phyloP scores from a whole-genome alignment of 345 rosid species.

The Dipteronia sinensis region DNA sequence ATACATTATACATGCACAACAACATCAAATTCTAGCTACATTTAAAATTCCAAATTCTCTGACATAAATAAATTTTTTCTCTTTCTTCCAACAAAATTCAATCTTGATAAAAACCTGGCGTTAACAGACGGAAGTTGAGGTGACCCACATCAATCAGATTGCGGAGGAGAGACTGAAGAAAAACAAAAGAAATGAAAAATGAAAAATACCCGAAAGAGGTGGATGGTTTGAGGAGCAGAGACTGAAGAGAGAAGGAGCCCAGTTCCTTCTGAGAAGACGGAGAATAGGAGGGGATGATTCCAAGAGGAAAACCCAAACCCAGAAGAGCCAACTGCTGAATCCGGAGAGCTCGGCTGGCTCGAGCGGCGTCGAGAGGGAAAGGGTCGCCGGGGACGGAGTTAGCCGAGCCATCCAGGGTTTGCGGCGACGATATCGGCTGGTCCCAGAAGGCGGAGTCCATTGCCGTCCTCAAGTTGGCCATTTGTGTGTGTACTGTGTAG shows the following conservation, averaged over 20 bases:
- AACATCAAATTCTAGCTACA: not conserved
- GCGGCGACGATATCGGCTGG: constrained; percentile 65
- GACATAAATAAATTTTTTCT: not conserved
- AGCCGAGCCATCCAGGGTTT: constrained; percentile 64
- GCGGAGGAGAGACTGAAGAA: too few relatives aligned
- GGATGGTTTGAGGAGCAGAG: constrained; percentile 61
- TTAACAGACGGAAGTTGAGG: too few relatives aligned
- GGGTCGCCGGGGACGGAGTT: constrained; percentile 77
- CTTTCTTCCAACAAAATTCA: not conserved
- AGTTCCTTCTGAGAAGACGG: constrained; percentile 51
- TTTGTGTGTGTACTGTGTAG: constrained; percentile 17
- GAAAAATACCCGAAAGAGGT: constrained; percentile 53
- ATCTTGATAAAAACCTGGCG: too few relatives aligned
- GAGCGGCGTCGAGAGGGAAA: constrained; percentile 62
- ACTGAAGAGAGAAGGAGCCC: constrained; percentile 73
- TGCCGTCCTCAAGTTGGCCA: constrained; percentile 79
- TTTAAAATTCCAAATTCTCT: not conserved
- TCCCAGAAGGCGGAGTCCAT: constrained; percentile 85
- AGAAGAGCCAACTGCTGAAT: constrained; percentile 85
- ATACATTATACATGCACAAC: not conserved
- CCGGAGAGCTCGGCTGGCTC: constrained; percentile 73
- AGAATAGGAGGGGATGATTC: constrained; percentile 69
- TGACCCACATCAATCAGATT: too few relatives aligned
- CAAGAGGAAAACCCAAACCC: constrained; percentile 72
- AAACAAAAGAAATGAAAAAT: too few relatives aligned